Conservation (phyloP, 1,139 yeast genomes). For the Citeromyces hawaiiensis region DNA sequence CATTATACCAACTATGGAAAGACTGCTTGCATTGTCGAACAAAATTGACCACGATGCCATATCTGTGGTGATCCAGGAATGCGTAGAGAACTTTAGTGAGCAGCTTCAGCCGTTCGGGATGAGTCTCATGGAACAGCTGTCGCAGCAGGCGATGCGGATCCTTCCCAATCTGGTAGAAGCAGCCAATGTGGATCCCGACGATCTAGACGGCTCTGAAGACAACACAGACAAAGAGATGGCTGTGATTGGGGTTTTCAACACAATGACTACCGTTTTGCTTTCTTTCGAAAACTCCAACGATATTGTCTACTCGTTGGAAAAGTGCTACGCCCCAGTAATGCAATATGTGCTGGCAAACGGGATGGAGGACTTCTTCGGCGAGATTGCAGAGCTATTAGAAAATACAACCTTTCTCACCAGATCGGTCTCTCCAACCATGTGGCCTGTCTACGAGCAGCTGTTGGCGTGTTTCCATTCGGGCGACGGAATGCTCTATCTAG, state of each 20-base stretch:
- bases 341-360: conserved; percentile 49
- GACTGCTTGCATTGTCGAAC: conserved; percentile 60
- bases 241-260: conserved; percentile 75
- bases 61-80: conserved; percentile 88
- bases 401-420: conserved; percentile 71
- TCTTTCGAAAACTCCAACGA: conserved; percentile 76
- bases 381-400: conserved; percentile 74
- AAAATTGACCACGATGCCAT: conserved; percentile 81
- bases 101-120: conserved; percentile 92
- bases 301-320: conserved; percentile 55
- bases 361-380: conserved; percentile 71
- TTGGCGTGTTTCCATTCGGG: conserved; percentile 36
- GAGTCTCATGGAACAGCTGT: conserved; percentile 67
- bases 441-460: conserved; percentile 55
- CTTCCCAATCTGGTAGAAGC: conserved; percentile 60
- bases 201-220: conserved; percentile 33
- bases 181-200: conserved; percentile 29
- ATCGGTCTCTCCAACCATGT: conserved; percentile 58
- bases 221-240: conserved; percentile 76
- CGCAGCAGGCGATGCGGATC: conserved; percentile 67
- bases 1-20: conserved; percentile 76
- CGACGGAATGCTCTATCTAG: conserved; percentile 46
- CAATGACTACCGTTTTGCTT: conserved; percentile 75
- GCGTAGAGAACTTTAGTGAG: conserved; percentile 79
- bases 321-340: conserved; percentile 61